Evolutionary conservation across 75 land plant genomes (phyloP), one percentile per base, ranked within the genome.

Genomic region (Isoetes taiwanensis): DNA sequence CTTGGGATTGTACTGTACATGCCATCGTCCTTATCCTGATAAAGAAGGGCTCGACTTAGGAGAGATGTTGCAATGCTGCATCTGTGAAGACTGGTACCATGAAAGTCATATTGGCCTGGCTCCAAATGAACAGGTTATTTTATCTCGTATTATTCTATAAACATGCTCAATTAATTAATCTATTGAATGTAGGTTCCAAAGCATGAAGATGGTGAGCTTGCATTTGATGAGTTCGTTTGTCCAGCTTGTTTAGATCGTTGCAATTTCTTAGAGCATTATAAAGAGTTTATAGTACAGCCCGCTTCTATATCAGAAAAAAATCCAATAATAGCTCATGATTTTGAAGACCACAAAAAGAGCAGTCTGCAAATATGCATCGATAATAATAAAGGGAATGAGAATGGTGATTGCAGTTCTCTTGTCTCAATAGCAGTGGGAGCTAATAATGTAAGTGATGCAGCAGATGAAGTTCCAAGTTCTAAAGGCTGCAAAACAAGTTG

Each of bases 51-150:
- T 75, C 50, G 86, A 79, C 17, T 83, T 79, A 21, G 82, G 77
- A 25, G 96, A 94, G 70, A 94, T 94, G 99, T 81, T 94, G 30
- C 99, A 94, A 52, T 94, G 99, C 41, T 89, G 90, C 68, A 74
- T 89, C 27, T 94, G 99, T 68, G 99, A 94, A 63, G 99, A 94
- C 54, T 94, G 99, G 99, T 94, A 88, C 68, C 99, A 94, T 72
- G 99, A 94, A 57, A 62, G 63, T 27, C 99, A 94, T 72, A 72
- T 89, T 39, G 84, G 90, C 56, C 84, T 89, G 11, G 57, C 61
- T 41, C 50, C 96, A 16, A 8, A 70, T 40, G 80, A 84, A 52
- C 73, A 94, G 86, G 99, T 89, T 30, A 10, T 72, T 24, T 14
- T 14, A 14, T 37, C 14, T 37, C 39, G 12, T 37, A 10, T 14